Evolutionary conservation across 371 early-diverging fungal genomes (phyloP).

Genomic region (Mortierella sp.): DNA sequence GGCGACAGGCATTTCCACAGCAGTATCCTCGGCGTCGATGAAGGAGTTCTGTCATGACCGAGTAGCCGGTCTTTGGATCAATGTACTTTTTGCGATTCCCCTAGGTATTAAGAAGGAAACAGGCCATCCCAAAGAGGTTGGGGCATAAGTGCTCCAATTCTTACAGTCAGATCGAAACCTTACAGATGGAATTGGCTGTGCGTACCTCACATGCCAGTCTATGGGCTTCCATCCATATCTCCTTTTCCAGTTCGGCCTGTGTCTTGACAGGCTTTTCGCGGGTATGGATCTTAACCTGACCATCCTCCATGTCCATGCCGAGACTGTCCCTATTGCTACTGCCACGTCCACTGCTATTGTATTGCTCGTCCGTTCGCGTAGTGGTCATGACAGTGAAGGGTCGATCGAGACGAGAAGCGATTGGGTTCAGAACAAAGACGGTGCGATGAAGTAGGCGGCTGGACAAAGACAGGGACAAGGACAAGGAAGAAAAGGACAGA

Average conservation of each 20-base stretch:
- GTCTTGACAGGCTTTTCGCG: slow-evolving; percentile 28
- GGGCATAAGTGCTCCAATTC: too few species aligned
- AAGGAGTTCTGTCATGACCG: slow-evolving; percentile 62
- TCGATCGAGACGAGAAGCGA: background rate
- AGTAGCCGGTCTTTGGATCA: slow-evolving; percentile 68
- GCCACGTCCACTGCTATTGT: background rate
- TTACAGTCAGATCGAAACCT: too few species aligned
- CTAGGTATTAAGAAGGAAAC: slow-evolving; percentile 9
- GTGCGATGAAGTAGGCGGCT: background rate
- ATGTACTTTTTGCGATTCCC: slow-evolving; percentile 56
- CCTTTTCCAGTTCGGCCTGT: slow-evolving; percentile 48
- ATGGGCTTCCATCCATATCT: slow-evolving; percentile 44
- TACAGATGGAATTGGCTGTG: too few species aligned
- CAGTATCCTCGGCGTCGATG: slow-evolving; percentile 64
- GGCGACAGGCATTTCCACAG: slow-evolving; percentile 64
- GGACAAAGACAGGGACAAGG: background rate
- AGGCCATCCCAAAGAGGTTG: background rate
- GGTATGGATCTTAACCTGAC: slow-evolving; percentile 48
- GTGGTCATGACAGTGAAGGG: background rate
- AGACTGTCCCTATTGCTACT: too few species aligned
- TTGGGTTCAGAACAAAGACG: too few species aligned
- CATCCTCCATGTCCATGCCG: slow-evolving; percentile 13
- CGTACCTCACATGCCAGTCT: slow-evolving; percentile 49
- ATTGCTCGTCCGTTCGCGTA: background rate
- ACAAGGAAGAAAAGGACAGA: background rate